A percentile compares a stretch with the other conserved stretches of the same genome.
phyloP scores from a whole-genome alignment of 2,329 filamentous ascomycete genomes.

The Sporothrix variecibatus region DNA sequence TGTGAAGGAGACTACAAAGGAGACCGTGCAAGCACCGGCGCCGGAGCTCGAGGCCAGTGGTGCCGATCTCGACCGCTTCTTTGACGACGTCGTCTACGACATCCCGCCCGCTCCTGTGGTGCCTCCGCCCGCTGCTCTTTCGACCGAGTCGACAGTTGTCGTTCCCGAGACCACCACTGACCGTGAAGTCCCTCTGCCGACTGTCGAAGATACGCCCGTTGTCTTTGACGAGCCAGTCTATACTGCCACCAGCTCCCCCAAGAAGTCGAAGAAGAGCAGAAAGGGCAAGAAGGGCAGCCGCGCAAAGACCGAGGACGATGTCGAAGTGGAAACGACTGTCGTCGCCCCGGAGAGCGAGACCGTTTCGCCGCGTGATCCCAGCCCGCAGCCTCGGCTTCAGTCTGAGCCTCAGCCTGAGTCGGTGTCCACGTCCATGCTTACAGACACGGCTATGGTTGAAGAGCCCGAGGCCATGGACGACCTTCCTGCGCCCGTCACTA shows the following conservation, averaged over 20 bases:
- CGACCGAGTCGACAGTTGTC: neutral
- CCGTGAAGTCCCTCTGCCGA: neutral
- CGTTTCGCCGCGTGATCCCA: neutral
- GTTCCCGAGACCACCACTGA: neutral
- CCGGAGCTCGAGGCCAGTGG: neutral
- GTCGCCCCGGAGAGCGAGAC: neutral
- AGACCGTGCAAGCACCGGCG: neutral
- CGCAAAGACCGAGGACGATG: slow-evolving; percentile 4
- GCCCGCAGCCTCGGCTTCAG: neutral
- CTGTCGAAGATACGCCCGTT: neutral
- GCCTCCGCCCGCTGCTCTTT: neutral
- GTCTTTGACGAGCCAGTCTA: slow-evolving; percentile 7
- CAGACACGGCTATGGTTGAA: slow-evolving; percentile 18
- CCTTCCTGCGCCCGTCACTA: slow-evolving; percentile 15
- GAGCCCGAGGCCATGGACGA: slow-evolving; percentile 1
- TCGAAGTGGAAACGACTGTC: neutral
- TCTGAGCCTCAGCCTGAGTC: neutral
- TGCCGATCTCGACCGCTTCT: slow-evolving; percentile 24
- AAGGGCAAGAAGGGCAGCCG: slow-evolving; percentile 23
- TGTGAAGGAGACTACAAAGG: neutral
- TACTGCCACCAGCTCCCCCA: neutral
- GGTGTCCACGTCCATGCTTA: neutral
- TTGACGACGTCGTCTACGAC: slow-evolving; percentile 20
- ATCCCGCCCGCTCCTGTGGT: neutral
- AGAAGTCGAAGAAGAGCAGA: slow-evolving; percentile 13